Evolutionary conservation across 305 asterid genomes (phyloP), one percentile per base, ranked within the genome.

Genomic region (Solanum aculeatissimum): DNA sequence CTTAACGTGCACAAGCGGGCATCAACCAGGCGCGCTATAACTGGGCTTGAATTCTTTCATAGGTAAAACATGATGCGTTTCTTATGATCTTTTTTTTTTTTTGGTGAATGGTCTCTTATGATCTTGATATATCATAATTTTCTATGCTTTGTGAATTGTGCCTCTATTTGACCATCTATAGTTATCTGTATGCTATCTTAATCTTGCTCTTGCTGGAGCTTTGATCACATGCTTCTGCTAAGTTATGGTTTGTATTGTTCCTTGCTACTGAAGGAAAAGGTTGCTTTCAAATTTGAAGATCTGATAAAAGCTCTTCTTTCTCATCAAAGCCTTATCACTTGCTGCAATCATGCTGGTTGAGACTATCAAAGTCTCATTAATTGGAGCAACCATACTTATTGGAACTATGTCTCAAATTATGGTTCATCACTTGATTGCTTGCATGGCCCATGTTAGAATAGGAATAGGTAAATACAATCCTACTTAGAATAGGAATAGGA

Each of bases 21-120:
- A 88, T 95, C 98, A 60, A 93, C 90, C 23, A 92, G 97, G 90
- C 98, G 98, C 70, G 92, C 98, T 84, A 83, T 95, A 71, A 94
- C 98, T 27, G 99, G 98, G 87, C 91, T 97, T 87, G 99, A 97
- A 86, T 97, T 97, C 90, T 95, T 97, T 86, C 99, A 95, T 88
- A 91, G 99, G 99, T 94, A 87, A 81, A 86, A 80, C 51, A 40
- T 53, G 68, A 83, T 51, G 66, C 18, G 82, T 78, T 66, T 77
- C 29, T 29, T 78, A 19, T 78, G 19, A 51, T 51, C 60, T 86
- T 85, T 58, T 5, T 35, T 35, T 35, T 35, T 29, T 35, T 35
- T 35, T 5, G 40, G 7, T 35, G 1, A 35, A 5, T 35, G 27
- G 82, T 78, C 66, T 77, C 29, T 29, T 78, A 19, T 78, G 12